Evolutionary conservation across 2,329 filamentous ascomycete species (phyloP), one percentile per base, ranked within the genome.

Genomic region (Paecilomyces niveus): DNA sequence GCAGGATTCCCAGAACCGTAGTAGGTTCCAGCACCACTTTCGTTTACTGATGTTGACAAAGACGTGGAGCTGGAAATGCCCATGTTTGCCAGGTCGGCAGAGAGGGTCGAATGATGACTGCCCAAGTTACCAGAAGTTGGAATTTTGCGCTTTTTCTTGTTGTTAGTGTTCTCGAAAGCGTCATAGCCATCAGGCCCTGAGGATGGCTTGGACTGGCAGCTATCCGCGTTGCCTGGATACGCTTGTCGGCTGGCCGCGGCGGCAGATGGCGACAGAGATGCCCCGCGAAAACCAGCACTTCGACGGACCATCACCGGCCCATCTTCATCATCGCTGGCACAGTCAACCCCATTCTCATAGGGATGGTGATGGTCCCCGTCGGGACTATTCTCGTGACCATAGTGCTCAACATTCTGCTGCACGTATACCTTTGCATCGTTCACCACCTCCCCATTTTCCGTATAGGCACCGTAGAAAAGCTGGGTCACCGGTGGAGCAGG

Each of bases 81-180:
- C 81, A 88, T 83, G 65, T 80, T 84, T 49, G 85, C 83, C 72
- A 89, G 79, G 64, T 89, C 86, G 29, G 83, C 81, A 15, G 85
- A 85, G 55, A 89, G 74, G 58, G 79, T 77, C 63, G 80, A 79
- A 62, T 85, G 80, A 68, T 85, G 83, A 62, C 80, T 76, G 57
- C 78, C 83, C 13, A 86, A 80, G 67, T 90, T 89, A 18, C 90
- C 89, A 9, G 90, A 91, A 0, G 92, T 92, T 0, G 94, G 94
- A 39, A 99, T 97, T 77, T 99, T 99, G 65, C 94, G 85, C 76
- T 99, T 97, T 80, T 97, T 99, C 77, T 99, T 99, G 72, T 99
- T 99, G 74, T 96, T 97, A 35, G 91, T 96, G 68, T 97, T 97
- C 74, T 99, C 94, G 68, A 97, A 96, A 6, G 91, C 94, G 73